phyloP scores from a whole-genome alignment of 1,284 basidiomycete genomes.

The Gomphus bonarii region DNA sequence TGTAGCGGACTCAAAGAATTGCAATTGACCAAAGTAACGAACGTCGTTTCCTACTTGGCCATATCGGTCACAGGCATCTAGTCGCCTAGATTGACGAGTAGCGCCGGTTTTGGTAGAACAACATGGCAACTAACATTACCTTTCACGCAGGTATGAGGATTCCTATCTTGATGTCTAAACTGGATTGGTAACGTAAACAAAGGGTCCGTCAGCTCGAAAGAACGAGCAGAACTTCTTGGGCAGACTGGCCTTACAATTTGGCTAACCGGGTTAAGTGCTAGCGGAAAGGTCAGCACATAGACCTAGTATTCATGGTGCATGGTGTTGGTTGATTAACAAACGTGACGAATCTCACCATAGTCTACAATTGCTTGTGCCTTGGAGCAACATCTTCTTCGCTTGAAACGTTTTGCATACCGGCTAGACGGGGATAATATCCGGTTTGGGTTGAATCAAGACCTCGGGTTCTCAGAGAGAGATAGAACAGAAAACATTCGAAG shows the following conservation, averaged over 20 bases:
- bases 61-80: not conserved
- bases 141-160: slow-evolving; percentile 34
- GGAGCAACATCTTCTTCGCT: slow-evolving; percentile 90
- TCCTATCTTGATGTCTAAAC: not conserved
- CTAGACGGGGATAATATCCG: slow-evolving; percentile 97
- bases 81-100: not conserved
- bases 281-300: slow-evolving; percentile 60
- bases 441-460: slow-evolving; percentile 96
- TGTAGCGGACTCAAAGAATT: too few relatives aligned
- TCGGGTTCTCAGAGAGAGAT: slow-evolving; percentile 93
- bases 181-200: not conserved
- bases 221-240: slow-evolving; percentile 58
- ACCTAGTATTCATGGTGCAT: slow-evolving; percentile 15
- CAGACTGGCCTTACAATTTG: slow-evolving; percentile 88
- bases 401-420: slow-evolving; percentile 80
- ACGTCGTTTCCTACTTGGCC: too few relatives aligned
- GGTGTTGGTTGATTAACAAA: not conserved
- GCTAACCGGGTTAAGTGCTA: slow-evolving; percentile 90
- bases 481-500: slow-evolving; percentile 96
- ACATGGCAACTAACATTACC: slow-evolving; percentile 81
- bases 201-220: slow-evolving; percentile 66
- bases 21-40: not conserved
- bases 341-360: slow-evolving; percentile 33
- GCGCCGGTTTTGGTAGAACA: not conserved
- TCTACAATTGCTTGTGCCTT: slow-evolving; percentile 96